A percentile compares a stretch with the other conserved stretches of the same genome.
Conservation (phyloP, 176 grass and related monocot species). For the Triticum timopheevii region DNA sequence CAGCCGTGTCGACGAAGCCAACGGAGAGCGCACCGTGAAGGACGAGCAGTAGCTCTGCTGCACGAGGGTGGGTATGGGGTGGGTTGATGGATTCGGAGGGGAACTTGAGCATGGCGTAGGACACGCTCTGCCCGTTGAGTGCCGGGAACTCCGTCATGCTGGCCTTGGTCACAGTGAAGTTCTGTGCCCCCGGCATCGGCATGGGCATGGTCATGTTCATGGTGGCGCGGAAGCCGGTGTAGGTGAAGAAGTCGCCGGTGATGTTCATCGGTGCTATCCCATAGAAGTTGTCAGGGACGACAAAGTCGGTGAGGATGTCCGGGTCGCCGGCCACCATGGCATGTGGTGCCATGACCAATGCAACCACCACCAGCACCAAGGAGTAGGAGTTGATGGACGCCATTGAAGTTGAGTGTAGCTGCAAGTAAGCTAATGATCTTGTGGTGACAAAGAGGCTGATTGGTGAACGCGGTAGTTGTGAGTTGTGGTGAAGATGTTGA, state of each 20-base stretch:
- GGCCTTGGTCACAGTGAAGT: slow-evolving; percentile 22
- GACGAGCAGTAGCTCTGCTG: neutral
- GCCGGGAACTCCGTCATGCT: slow-evolving; percentile 40
- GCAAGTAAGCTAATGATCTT: neutral
- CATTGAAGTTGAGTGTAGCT: neutral
- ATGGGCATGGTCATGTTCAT: neutral
- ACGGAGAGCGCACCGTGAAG: slow-evolving; percentile 13
- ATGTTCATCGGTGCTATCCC: neutral
- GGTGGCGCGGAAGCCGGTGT: neutral
- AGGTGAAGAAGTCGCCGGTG: slow-evolving; percentile 25
- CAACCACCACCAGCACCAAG: neutral
- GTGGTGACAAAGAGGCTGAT: neutral
- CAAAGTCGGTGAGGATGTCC: slow-evolving; percentile 43
- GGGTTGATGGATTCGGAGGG: slow-evolving; percentile 39
- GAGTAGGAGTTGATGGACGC: neutral
- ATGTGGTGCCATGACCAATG: neutral
- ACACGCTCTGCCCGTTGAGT: slow-evolving; percentile 52
- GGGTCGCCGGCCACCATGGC: slow-evolving; percentile 22
- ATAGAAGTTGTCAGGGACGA: neutral
- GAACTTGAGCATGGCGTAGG: slow-evolving; percentile 32
- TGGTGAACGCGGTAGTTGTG: neutral
- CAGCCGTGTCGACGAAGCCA: slow-evolving; percentile 25
- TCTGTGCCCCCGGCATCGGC: neutral
- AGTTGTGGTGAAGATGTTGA: neutral
- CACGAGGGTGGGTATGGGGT: slow-evolving; percentile 15